A percentile compares a stretch with the other conserved stretches of the same genome.
These are phyloP conservation scores for Ampelocalamus luodianensis DNA, from an alignment of 176 grass and related monocot genomes.

Conservation along the genomic window DNA sequence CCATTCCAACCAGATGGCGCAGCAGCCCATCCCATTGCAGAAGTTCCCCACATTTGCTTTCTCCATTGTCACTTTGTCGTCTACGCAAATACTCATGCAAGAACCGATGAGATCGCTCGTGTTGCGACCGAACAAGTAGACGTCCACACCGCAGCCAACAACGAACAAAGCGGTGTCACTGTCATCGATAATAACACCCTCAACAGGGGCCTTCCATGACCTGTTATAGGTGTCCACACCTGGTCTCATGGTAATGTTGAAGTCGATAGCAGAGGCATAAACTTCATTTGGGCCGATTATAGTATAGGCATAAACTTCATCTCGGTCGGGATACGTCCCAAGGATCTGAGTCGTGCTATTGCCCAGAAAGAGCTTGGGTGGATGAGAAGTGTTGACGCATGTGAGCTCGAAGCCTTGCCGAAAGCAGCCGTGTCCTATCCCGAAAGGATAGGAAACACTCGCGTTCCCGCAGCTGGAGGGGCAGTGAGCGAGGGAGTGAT, in stretches of 20 bases:
- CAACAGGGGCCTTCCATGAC: not conserved
- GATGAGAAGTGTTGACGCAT: no score
- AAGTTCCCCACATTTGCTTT: not conserved
- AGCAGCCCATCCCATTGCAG: not conserved
- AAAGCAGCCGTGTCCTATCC: no score
- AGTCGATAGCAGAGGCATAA: not conserved
- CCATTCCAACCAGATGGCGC: not conserved
- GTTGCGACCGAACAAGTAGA: not conserved
- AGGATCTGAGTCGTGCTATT: no score
- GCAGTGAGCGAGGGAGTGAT: no score
- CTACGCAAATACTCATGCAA: constrained; percentile 10
- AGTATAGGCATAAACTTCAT: no score
- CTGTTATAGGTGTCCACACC: not conserved
- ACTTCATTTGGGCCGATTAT: no score
- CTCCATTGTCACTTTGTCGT: not conserved
- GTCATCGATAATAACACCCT: not conserved
- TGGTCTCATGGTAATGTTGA: not conserved
- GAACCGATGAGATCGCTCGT: no score
- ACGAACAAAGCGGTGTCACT: not conserved
- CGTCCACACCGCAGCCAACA: not conserved
- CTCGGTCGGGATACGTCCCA: no score
- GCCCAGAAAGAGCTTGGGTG: no score
- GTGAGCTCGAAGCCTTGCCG: no score
- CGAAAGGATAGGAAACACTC: no score
- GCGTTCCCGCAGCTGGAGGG: no score